phyloP scores from a whole-genome alignment of 1,139 yeast genomes.

The Lodderomyces margitis region DNA sequence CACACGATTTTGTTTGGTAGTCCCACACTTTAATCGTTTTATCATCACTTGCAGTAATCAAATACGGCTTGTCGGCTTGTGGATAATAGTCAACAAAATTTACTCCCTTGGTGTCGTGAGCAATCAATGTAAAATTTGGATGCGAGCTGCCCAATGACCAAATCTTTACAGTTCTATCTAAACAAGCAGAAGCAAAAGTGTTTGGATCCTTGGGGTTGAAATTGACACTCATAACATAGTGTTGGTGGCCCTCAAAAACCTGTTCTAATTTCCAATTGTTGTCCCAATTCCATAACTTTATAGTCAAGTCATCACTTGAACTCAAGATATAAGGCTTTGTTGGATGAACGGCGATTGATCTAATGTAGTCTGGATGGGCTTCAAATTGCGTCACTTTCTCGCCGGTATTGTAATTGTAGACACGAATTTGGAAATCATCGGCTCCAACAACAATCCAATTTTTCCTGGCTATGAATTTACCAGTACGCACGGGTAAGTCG shows the following conservation, averaged over 20 bases:
- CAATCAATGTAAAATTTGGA: slow-evolving; percentile 88
- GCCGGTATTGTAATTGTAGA: slow-evolving; percentile 91
- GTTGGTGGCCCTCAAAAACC: slow-evolving; percentile 92
- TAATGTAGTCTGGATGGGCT: slow-evolving; percentile 96
- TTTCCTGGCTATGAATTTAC: slow-evolving; percentile 91
- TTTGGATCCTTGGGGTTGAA: slow-evolving; percentile 97
- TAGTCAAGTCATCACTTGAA: slow-evolving; percentile 87
- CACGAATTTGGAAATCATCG: slow-evolving; percentile 91
- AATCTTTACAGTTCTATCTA: slow-evolving; percentile 93
- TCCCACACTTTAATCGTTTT: slow-evolving; percentile 92
- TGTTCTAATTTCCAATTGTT: slow-evolving; percentile 87
- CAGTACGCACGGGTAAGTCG: slow-evolving; percentile 93
- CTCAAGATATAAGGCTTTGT: slow-evolving; percentile 85
- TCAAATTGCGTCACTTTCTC: slow-evolving; percentile 93
- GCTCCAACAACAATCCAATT: slow-evolving; percentile 97
- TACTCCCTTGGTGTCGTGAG: slow-evolving; percentile 92
- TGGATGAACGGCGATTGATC: slow-evolving; percentile 93
- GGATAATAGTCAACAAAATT: slow-evolving; percentile 97
- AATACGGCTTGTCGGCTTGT: slow-evolving; percentile 92
- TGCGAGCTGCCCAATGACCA: slow-evolving; percentile 92
- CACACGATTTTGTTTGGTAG: slow-evolving; percentile 94
- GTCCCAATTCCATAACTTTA: slow-evolving; percentile 98
- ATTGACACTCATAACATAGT: slow-evolving; percentile 90
- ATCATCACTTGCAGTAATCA: slow-evolving; percentile 92
- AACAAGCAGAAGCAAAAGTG: slow-evolving; percentile 95